Conservation (phyloP, 108 stramenopile species). For the Skeletonema menzelii region DNA sequence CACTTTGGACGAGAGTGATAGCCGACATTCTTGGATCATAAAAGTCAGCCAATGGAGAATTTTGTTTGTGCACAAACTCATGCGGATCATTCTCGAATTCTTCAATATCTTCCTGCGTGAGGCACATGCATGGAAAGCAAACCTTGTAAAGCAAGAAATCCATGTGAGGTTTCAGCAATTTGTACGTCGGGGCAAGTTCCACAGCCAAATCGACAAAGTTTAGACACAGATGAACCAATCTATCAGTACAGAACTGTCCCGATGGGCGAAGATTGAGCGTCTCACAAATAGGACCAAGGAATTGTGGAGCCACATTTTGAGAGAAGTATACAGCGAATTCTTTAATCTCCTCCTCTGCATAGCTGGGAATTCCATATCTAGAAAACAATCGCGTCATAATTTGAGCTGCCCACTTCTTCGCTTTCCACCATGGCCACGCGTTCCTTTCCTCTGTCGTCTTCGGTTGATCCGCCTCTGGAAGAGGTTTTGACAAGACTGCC, state of each 20-base stretch:
- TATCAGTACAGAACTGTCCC: constrained; percentile 94
- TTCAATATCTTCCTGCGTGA: constrained; percentile 86
- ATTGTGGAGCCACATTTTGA: constrained; percentile 82
- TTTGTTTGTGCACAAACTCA: constrained; percentile 94
- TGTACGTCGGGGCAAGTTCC: constrained; percentile 93
- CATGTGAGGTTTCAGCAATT: constrained; percentile 96
- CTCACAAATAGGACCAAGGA: constrained; percentile 86
- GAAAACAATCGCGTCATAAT: constrained; percentile 93
- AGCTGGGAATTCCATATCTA: constrained; percentile 93
- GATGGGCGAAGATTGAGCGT: constrained; percentile 87
- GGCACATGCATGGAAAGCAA: constrained; percentile 93
- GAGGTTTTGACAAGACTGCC: constrained; percentile 64
- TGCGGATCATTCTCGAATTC: constrained; percentile 95
- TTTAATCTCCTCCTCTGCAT: constrained; percentile 86
- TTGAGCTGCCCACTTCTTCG: constrained; percentile 97
- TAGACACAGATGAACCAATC: constrained; percentile 93
- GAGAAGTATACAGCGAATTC: constrained; percentile 91
- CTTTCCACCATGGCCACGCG: constrained; percentile 98
- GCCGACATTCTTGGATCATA: constrained; percentile 94
- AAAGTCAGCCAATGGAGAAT: constrained; percentile 94
- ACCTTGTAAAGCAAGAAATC: constrained; percentile 97
- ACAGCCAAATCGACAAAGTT: constrained; percentile 90
- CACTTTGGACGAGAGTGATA: constrained; percentile 88
- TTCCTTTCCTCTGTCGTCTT: constrained; percentile 84
- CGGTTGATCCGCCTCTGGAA: constrained; percentile 88